Evolutionary conservation across 441 rosid genomes (phyloP).

Genomic region (Brassica balearica): DNA sequence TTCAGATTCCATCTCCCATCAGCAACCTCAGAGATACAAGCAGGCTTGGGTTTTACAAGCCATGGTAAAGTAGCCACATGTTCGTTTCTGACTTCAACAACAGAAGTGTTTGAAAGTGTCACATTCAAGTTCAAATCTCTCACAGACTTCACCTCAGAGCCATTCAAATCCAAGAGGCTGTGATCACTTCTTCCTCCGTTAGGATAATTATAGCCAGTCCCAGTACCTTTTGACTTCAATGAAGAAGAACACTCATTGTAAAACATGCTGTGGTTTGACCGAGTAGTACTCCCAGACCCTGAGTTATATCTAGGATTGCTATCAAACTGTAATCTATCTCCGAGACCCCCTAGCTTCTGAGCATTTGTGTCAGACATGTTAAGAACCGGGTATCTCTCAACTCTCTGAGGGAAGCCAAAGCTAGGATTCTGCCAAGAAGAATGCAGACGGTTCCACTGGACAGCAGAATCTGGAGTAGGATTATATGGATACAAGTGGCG

Average conservation of each 20-base stretch:
- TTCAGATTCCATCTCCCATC: conserved; percentile 53
- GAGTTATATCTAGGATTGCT: conserved; percentile 53
- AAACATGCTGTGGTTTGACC: conserved; percentile 54
- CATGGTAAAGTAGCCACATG: conserved; percentile 64
- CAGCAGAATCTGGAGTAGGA: conserved; percentile 50
- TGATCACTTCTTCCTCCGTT: conserved; percentile 51
- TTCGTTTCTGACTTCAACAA: conserved; percentile 52
- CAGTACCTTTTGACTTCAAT: conserved; percentile 49
- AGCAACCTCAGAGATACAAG: neutral
- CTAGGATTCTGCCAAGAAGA: conserved; percentile 62
- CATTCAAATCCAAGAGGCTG: conserved; percentile 48
- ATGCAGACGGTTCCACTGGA: conserved; percentile 57
- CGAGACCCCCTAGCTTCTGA: conserved; percentile 59
- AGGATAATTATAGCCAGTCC: conserved; percentile 48
- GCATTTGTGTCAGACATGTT: conserved; percentile 56
- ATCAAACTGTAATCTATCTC: conserved; percentile 62
- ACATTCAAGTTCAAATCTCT: conserved; percentile 70
- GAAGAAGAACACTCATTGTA: conserved; percentile 71
- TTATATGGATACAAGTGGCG: conserved; percentile 51
- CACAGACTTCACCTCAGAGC: conserved; percentile 50
- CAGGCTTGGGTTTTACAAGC: conserved; percentile 59
- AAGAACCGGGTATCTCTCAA: conserved; percentile 55
- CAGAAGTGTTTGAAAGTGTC: conserved; percentile 50
- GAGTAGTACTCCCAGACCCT: conserved; percentile 39
- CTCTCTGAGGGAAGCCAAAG: conserved; percentile 60